A percentile compares a stretch with the other conserved stretches of the same genome.
Conservation (phyloP, 257 asterid species). For the Vinca minor region DNA sequence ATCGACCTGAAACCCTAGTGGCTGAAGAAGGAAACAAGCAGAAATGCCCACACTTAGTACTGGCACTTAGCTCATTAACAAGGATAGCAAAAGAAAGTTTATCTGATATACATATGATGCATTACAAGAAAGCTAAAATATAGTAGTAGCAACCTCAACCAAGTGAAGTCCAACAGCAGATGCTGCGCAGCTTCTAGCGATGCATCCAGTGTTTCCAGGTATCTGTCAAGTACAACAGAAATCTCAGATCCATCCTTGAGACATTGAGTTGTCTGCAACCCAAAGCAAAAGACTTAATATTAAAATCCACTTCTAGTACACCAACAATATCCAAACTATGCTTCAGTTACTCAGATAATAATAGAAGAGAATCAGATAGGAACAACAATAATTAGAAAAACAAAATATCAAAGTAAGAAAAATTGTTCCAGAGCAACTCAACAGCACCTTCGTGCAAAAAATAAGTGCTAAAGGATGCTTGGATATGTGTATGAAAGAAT, state of each 20-base stretch:
- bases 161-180: constrained; percentile 87
- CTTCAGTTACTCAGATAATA: background rate
- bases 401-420: background rate
- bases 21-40: constrained; percentile 42
- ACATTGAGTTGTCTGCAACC: constrained; percentile 13
- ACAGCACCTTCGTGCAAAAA: background rate
- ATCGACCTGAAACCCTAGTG: constrained; percentile 85
- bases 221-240: constrained; percentile 44
- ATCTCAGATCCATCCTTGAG: constrained; percentile 22
- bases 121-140: constrained; percentile 1
- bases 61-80: constrained; percentile 10
- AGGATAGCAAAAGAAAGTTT: background rate
- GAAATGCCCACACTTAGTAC: constrained; percentile 6
- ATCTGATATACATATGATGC: background rate
- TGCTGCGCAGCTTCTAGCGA: constrained; percentile 95
- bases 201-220: constrained; percentile 95
- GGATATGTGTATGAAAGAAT: background rate
- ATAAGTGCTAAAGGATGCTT: background rate
- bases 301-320: background rate
- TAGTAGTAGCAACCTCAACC: constrained; percentile 48
- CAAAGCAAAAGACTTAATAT: constrained; percentile 10
- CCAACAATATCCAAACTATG: background rate
- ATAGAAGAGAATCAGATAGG: background rate
- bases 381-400: background rate
- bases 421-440: background rate